Percentiles rank a stretch among this genome's conserved stretches.
These are phyloP conservation scores for Populus alba DNA, from an alignment of 345 rosid species.

Conservation along the genomic window DNA sequence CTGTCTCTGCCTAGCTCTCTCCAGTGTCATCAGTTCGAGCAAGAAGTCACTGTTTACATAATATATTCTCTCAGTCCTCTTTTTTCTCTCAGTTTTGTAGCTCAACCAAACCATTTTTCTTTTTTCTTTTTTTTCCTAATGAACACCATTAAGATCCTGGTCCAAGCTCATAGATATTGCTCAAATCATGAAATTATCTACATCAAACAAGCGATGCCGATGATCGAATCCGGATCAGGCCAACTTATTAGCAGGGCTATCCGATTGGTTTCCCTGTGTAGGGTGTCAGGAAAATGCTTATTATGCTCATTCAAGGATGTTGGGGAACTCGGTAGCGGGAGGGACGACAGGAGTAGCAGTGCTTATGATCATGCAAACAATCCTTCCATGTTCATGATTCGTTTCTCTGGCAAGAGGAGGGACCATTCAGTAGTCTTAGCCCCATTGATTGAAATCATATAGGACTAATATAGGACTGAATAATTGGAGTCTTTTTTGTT, in stretches of 20 bases:
- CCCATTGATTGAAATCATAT: neutral
- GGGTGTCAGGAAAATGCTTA: neutral
- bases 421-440: neutral
- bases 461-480: constrained; percentile 9
- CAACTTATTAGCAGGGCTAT: neutral
- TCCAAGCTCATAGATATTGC: neutral
- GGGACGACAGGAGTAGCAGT: neutral
- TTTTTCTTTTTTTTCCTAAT: neutral
- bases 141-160: neutral
- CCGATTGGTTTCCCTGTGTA: neutral
- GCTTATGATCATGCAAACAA: neutral
- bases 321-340: neutral
- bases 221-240: neutral
- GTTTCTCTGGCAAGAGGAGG: neutral
- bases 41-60: neutral
- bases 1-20: neutral
- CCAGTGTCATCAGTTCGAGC: neutral
- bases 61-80: neutral
- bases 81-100: neutral
- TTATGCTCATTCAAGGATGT: neutral
- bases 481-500: constrained; percentile 8
- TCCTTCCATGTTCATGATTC: constrained; percentile 11
- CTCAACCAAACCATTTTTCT: too few species aligned
- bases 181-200: neutral
- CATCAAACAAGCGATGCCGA: neutral